Evolutionary conservation across 768 basidiomycete genomes (phyloP).

Genomic region (Russula abietina): DNA sequence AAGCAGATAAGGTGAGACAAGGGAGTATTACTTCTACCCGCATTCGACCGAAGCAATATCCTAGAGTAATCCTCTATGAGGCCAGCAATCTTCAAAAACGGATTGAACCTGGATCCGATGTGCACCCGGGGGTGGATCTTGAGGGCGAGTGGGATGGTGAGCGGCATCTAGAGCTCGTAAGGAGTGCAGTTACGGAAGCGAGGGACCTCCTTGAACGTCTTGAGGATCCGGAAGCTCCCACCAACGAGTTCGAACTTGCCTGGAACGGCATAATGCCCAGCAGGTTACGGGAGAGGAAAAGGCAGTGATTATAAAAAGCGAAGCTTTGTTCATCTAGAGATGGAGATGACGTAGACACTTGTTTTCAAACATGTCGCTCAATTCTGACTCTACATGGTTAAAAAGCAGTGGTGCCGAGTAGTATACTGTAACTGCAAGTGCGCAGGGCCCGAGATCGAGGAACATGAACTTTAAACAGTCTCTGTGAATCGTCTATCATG

Average conservation of each 20-base stretch:
- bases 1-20: not conserved
- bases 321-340: not conserved
- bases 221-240: not conserved
- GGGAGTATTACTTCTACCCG: not conserved
- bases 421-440: no score
- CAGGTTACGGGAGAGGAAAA: not conserved
- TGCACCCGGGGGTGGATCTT: not conserved
- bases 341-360: not conserved
- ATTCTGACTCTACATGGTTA: no score
- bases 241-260: conserved; percentile 8
- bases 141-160: not conserved
- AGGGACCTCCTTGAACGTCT: conserved; percentile 1
- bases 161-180: not conserved
- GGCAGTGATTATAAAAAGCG: not conserved
- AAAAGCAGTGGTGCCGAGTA: no score
- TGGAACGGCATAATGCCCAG: conserved; percentile 17
- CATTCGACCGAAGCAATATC: not conserved
- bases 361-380: no score
- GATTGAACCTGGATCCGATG: not conserved
- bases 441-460: no score
- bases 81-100: not conserved
- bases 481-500: no score
- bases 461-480: no score
- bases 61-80: conserved; percentile 4
- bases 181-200: conserved; percentile 3